Evolutionary conservation across 805 yeast species (phyloP).

Genomic region (Candida xiaguanensis): DNA sequence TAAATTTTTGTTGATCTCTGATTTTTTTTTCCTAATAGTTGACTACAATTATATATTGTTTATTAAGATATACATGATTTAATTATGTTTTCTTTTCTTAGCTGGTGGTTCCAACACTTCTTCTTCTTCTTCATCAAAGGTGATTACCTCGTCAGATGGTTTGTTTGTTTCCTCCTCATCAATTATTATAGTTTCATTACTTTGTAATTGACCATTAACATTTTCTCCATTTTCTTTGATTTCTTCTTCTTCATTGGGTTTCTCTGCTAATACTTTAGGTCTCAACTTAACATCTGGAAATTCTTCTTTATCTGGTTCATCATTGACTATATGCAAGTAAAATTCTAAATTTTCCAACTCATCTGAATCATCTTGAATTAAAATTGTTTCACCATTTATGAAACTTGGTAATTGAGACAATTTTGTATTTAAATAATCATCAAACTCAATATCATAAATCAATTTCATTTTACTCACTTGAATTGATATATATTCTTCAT

Average conservation of each 20-base stretch:
- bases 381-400: constrained; percentile 55
- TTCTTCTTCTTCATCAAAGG: constrained; percentile 6
- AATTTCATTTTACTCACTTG: constrained; percentile 58
- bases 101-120: constrained; percentile 10
- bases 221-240: constrained; percentile 4
- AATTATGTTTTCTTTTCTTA: constrained; percentile 8
- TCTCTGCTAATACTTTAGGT: constrained; percentile 15
- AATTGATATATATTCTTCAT: constrained; percentile 50
- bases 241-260: constrained; percentile 9
- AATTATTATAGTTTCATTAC: not conserved
- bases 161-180: constrained; percentile 1
- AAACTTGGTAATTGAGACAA: constrained; percentile 53
- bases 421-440: constrained; percentile 58
- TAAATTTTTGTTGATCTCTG: not conserved
- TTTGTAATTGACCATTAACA: too few relatives aligned
- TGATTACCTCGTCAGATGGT: constrained; percentile 11
- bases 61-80: not conserved
- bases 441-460: constrained; percentile 83
- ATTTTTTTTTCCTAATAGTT: not conserved
- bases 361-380: constrained; percentile 81
- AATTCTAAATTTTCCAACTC: constrained; percentile 59
- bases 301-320: constrained; percentile 3
- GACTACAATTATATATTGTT: not conserved
- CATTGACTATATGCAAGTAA: constrained; percentile 34
- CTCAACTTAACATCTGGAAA: constrained; percentile 15